Evolutionary conservation across 495 filamentous ascomycete species (phyloP).

Genomic region (Penicillium taxi): DNA sequence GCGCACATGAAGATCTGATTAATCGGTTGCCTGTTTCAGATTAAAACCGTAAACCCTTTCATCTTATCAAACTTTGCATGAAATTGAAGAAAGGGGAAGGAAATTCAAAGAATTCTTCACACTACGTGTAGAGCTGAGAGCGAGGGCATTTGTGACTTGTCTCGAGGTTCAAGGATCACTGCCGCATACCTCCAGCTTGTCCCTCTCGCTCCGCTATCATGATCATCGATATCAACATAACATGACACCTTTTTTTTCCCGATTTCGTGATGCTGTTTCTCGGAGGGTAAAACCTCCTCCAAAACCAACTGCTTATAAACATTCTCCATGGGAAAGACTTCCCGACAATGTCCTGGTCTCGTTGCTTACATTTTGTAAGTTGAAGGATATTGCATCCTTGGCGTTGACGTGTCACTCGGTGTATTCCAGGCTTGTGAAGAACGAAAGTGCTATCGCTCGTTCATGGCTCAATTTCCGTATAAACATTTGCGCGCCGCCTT

Average conservation of each 20-base stretch:
- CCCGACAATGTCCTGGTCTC: constrained; percentile 16
- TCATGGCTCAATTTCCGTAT: constrained; percentile 16
- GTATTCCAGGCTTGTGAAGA: constrained; percentile 13
- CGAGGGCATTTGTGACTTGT: background rate
- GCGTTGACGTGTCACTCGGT: constrained; percentile 17
- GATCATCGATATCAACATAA: constrained; percentile 3
- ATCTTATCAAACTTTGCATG: too few species aligned
- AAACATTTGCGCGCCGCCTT: too few species aligned
- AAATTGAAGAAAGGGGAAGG: too few species aligned
- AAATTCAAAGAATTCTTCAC: background rate
- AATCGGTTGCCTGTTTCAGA: too few species aligned
- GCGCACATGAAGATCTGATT: too few species aligned
- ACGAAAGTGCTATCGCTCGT: constrained; percentile 19
- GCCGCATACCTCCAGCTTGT: background rate
- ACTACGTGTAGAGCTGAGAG: background rate
- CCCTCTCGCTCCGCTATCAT: background rate
- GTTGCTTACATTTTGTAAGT: constrained; percentile 15
- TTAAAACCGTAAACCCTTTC: too few species aligned
- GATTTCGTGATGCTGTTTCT: constrained; percentile 12
- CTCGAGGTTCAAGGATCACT: too few species aligned
- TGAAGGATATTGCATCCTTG: constrained; percentile 18
- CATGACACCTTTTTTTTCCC: constrained; percentile 13
- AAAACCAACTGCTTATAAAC: background rate
- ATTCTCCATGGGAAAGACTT: constrained; percentile 17
- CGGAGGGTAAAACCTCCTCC: constrained; percentile 8